Evolutionary conservation across 192 early-diverging fungal genomes (phyloP).

Genomic region (Coemansia sp.): DNA sequence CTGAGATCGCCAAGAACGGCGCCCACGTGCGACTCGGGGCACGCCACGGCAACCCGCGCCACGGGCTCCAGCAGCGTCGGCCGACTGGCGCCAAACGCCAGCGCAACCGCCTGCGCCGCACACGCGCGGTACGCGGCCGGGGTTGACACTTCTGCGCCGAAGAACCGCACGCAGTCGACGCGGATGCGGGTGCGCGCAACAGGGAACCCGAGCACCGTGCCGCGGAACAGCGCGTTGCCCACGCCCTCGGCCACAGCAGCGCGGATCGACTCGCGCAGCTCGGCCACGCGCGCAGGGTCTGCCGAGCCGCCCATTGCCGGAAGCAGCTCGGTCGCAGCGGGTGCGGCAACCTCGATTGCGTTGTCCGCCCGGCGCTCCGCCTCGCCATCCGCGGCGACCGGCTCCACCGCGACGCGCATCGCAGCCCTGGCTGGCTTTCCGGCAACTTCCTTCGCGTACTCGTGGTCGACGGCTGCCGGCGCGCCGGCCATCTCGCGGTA

Average conservation of each 20-base stretch:
- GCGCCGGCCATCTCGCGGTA: conserved; percentile 76
- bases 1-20: conserved; percentile 78
- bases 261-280: conserved; percentile 26
- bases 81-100: conserved; percentile 54
- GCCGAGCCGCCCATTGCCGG: neutral
- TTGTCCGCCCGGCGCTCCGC: neutral
- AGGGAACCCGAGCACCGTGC: conserved; percentile 78
- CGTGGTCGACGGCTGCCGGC: conserved; percentile 29
- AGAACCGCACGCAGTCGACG: conserved; percentile 57
- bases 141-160: conserved; percentile 59
- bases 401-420: conserved; percentile 59
- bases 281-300: neutral
- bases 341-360: conserved; percentile 22
- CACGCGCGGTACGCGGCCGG: conserved; percentile 63
- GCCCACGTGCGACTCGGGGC: conserved; percentile 74
- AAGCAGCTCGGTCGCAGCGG: neutral
- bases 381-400: conserved; percentile 29
- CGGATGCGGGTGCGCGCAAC: conserved; percentile 62
- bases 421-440: conserved; percentile 65
- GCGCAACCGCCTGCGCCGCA: conserved; percentile 62
- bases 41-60: conserved; percentile 70
- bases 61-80: conserved; percentile 76
- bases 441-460: conserved; percentile 71
- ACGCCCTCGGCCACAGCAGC: conserved; percentile 69
- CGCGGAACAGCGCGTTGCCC: conserved; percentile 66